phyloP scores from a whole-genome alignment of 2,329 filamentous ascomycete genomes.

The Phialophora macrospora region DNA sequence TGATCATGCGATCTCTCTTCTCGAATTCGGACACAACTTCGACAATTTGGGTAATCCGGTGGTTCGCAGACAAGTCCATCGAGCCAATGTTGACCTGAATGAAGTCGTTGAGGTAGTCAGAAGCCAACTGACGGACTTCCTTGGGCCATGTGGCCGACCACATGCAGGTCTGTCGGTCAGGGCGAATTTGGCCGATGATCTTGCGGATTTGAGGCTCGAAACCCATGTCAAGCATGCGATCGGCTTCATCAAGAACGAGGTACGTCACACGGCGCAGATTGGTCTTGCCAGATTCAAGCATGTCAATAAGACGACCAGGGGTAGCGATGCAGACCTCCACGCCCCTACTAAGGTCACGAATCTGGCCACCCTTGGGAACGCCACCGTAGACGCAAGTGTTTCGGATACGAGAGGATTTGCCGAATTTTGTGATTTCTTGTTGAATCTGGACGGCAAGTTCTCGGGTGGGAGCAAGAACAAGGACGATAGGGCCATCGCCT shows the following conservation, averaged over 20 bases:
- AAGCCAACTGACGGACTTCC: slow-evolving; percentile 89
- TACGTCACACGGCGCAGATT: slow-evolving; percentile 98
- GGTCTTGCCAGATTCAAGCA: slow-evolving; percentile 97
- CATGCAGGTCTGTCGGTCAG: slow-evolving; percentile 98
- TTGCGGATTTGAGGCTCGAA: slow-evolving; percentile 99
- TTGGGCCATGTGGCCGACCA: slow-evolving; percentile 99
- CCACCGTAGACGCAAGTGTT: slow-evolving; percentile 99
- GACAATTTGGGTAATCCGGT: slow-evolving; percentile 96
- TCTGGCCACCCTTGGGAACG: slow-evolving; percentile 97
- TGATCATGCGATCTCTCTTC: slow-evolving; percentile 97
- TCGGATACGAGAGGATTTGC: slow-evolving; percentile 94
- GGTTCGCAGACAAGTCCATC: slow-evolving; percentile 93
- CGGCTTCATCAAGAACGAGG: slow-evolving; percentile 96
- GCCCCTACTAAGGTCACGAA: slow-evolving; percentile 89
- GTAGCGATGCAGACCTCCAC: slow-evolving; percentile 99
- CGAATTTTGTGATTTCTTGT: slow-evolving; percentile 97
- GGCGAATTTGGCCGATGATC: slow-evolving; percentile 96
- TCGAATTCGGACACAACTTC: slow-evolving; percentile 96
- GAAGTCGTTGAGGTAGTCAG: slow-evolving; percentile 91
- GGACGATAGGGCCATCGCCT: slow-evolving; percentile 93
- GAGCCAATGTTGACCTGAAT: slow-evolving; percentile 99
- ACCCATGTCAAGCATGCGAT: slow-evolving; percentile 99
- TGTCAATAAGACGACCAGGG: slow-evolving; percentile 95
- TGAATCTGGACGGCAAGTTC: slow-evolving; percentile 99
- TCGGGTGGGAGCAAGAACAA: slow-evolving; percentile 94